Percentiles rank a stretch among this genome's conserved stretches.
Evolutionary conservation across 2,329 filamentous ascomycete genomes (phyloP).

Genomic region (Fragosphaeria purpurea): DNA sequence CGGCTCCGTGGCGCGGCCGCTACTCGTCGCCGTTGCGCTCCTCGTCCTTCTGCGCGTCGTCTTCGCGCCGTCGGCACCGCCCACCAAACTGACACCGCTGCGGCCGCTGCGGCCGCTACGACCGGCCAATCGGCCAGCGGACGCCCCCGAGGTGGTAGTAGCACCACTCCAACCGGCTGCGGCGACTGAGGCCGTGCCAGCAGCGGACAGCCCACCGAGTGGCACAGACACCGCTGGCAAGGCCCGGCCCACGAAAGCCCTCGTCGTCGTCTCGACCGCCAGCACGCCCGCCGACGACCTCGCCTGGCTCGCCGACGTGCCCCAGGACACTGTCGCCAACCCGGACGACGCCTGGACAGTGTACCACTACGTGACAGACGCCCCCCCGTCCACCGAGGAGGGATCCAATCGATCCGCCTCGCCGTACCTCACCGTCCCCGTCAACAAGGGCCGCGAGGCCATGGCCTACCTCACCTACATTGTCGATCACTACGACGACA

Average conservation of each 20-base stretch:
- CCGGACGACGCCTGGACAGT: constrained; percentile 10
- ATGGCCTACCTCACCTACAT: too few species aligned
- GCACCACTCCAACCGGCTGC: too few species aligned
- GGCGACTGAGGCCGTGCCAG: too few species aligned
- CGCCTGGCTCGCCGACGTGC: constrained; percentile 12
- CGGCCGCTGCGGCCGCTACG: neutral
- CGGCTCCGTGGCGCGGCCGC: constrained; percentile 10
- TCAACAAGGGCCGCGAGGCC: constrained; percentile 37
- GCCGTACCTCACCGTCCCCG: constrained; percentile 14
- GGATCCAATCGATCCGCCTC: neutral
- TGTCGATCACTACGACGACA: constrained; percentile 46
- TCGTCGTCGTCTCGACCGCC: neutral
- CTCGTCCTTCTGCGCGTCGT: constrained; percentile 8
- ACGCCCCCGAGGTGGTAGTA: neutral
- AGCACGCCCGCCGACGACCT: constrained; percentile 1
- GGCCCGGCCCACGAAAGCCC: constrained; percentile 5
- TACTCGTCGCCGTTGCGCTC: constrained; percentile 11
- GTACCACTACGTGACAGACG: constrained; percentile 17
- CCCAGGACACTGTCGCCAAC: neutral
- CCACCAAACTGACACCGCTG: too few species aligned
- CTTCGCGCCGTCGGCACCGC: neutral
- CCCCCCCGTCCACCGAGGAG: constrained; percentile 4
- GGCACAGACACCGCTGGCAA: too few species aligned
- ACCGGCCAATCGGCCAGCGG: neutral
- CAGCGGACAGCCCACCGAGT: too few species aligned